phyloP scores from a whole-genome alignment of 192 early-diverging fungal species.

The Entomortierella beljakovae region DNA sequence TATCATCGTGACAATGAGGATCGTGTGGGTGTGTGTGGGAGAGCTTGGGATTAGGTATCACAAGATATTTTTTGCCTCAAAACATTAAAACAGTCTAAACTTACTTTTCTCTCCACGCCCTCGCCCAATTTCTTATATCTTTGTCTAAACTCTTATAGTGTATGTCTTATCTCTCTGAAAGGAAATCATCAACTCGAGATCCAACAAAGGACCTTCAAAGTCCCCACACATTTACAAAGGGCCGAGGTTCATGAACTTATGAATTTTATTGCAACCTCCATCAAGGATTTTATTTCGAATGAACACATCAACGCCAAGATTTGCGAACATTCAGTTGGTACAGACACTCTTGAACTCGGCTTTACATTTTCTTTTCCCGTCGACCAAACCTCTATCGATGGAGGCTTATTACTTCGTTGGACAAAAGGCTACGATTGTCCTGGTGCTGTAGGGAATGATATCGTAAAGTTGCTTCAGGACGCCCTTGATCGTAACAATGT shows the following conservation, averaged over 20 bases:
- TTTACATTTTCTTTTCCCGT: constrained; percentile 95
- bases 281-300: constrained; percentile 77
- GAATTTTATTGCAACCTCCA: constrained; percentile 91
- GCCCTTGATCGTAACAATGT: constrained; percentile 77
- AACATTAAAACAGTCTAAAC: too few species aligned
- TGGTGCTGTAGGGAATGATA: constrained; percentile 85
- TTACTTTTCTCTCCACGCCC: background rate
- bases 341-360: constrained; percentile 69
- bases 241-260: constrained; percentile 65
- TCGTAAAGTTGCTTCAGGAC: constrained; percentile 82
- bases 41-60: too few species aligned
- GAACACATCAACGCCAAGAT: constrained; percentile 64
- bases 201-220: constrained; percentile 77
- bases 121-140: too few species aligned
- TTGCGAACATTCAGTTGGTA: constrained; percentile 54
- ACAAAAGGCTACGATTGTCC: constrained; percentile 86
- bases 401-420: constrained; percentile 69
- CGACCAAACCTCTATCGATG: constrained; percentile 76
- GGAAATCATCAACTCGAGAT: constrained; percentile 77
- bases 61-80: too few species aligned
- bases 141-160: constrained; percentile 52
- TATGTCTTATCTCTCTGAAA: constrained; percentile 83
- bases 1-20: too few species aligned
- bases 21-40: too few species aligned
- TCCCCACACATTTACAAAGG: constrained; percentile 71